Conservation (phyloP, 2,329 filamentous ascomycete species). For the Aspergillus puulaauensis region DNA sequence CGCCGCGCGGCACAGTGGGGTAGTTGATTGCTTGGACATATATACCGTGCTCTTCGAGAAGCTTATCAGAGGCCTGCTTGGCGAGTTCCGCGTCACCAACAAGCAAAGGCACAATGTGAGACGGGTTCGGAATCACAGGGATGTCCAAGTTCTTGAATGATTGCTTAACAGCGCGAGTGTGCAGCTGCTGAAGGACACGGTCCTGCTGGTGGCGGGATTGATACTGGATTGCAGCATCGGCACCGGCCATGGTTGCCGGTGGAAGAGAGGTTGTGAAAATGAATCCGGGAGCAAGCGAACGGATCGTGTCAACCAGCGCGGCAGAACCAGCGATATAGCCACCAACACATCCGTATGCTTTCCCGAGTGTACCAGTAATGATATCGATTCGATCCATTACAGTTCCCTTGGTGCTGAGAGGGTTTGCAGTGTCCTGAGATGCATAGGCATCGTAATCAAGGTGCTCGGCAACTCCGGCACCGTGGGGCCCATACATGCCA, state of each 20-base stretch:
- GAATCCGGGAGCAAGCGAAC: conserved; percentile 92
- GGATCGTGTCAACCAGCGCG: conserved; percentile 86
- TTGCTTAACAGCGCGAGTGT: conserved; percentile 92
- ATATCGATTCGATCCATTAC: conserved; percentile 97
- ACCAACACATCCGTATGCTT: conserved; percentile 96
- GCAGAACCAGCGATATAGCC: conserved; percentile 93
- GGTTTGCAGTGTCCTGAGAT: conserved; percentile 61
- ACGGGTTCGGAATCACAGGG: conserved; percentile 95
- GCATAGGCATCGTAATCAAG: conserved; percentile 88
- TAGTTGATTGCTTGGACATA: conserved; percentile 99
- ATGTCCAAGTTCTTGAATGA: conserved; percentile 77
- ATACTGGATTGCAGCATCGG: conserved; percentile 87
- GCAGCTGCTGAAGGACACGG: conserved; percentile 87
- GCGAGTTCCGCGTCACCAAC: conserved; percentile 93
- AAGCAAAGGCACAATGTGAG: conserved; percentile 90
- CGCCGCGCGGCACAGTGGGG: conserved; percentile 94
- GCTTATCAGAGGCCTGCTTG: conserved; percentile 86
- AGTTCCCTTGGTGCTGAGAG: conserved; percentile 61
- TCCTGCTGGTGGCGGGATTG: conserved; percentile 84
- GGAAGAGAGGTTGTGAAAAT: conserved; percentile 98
- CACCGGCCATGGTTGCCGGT: conserved; percentile 94
- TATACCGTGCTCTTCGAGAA: conserved; percentile 85
- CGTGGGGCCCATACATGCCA: conserved; percentile 96
- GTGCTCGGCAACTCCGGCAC: conserved; percentile 95
- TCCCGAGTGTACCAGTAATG: conserved; percentile 94